phyloP scores from a whole-genome alignment of 1,284 basidiomycete genomes.

The Neolentinus lepideus region DNA sequence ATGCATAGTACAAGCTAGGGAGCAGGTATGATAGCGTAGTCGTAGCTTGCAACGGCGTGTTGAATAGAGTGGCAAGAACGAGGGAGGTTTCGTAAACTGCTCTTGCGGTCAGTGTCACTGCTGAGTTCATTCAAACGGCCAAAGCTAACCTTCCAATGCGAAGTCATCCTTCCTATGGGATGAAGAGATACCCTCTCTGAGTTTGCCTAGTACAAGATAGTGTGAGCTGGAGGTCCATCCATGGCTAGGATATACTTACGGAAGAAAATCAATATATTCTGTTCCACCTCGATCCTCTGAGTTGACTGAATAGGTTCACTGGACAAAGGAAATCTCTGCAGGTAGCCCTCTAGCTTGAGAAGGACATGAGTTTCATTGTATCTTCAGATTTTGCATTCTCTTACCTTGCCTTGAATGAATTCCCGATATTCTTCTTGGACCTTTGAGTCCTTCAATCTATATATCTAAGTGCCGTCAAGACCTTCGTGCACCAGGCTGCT shows the following conservation, averaged over 20 bases:
- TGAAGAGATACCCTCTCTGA: slow-evolving; percentile 61
- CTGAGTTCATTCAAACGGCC: too few species aligned
- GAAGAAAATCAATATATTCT: slow-evolving; percentile 62
- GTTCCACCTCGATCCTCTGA: slow-evolving; percentile 38
- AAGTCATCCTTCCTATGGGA: slow-evolving; percentile 50
- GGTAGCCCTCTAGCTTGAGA: slow-evolving; percentile 39
- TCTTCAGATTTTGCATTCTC: slow-evolving; percentile 3
- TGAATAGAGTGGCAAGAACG: slow-evolving; percentile 54
- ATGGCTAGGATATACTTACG: slow-evolving; percentile 32
- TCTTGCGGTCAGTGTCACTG: not conserved
- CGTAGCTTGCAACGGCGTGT: slow-evolving; percentile 46
- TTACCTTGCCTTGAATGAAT: slow-evolving; percentile 59
- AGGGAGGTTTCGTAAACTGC: slow-evolving; percentile 67
- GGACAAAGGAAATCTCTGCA: slow-evolving; percentile 25
- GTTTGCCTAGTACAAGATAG: slow-evolving; percentile 42
- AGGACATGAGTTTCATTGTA: slow-evolving; percentile 4
- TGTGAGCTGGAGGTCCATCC: slow-evolving; percentile 1
- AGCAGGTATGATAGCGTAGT: slow-evolving; percentile 54
- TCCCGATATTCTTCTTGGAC: slow-evolving; percentile 58
- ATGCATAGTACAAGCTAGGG: slow-evolving; percentile 33
- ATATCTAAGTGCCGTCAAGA: slow-evolving; percentile 18
- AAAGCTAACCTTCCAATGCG: slow-evolving; percentile 50
- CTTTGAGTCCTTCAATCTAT: slow-evolving; percentile 47
- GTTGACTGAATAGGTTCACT: slow-evolving; percentile 26
- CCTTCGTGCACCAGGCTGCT: slow-evolving; percentile 10